These are phyloP conservation scores for Aristolochia californica DNA, from an alignment of 164 flowering plant species.

Conservation along the genomic window DNA sequence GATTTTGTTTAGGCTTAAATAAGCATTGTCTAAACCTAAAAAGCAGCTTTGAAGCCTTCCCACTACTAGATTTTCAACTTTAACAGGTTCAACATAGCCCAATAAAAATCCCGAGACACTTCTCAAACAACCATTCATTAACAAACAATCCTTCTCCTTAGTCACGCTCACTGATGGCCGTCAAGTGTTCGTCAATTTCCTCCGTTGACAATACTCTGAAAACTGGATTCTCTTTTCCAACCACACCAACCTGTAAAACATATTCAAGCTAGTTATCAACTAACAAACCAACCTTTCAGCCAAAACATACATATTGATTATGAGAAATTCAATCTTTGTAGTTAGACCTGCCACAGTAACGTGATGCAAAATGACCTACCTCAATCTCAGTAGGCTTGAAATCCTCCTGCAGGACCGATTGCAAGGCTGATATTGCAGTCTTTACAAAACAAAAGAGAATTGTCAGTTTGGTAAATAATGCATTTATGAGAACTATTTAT, in stretches of 20 bases:
- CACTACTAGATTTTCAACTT: too few relatives aligned
- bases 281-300: background rate
- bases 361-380: slow-evolving; percentile 30
- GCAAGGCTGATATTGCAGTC: slow-evolving; percentile 96
- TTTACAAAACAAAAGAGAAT: slow-evolving; percentile 19
- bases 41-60: too few relatives aligned
- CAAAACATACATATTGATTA: background rate
- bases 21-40: too few relatives aligned
- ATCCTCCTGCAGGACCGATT: slow-evolving; percentile 92
- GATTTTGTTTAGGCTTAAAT: too few relatives aligned
- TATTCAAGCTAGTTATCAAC: background rate
- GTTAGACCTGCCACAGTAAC: background rate
- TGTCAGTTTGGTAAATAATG: background rate
- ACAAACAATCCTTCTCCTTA: slow-evolving; percentile 5
- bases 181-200: slow-evolving; percentile 51
- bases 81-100: too few relatives aligned
- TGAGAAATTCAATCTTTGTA: background rate
- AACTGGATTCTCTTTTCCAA: slow-evolving; percentile 26
- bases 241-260: slow-evolving; percentile 41
- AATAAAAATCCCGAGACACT: too few relatives aligned
- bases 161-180: slow-evolving; percentile 51
- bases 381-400: slow-evolving; percentile 95
- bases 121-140: too few relatives aligned
- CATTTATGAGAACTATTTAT: background rate
- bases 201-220: slow-evolving; percentile 42